Evolutionary conservation across 768 basidiomycete species (phyloP).

Genomic region (Lactarius psammicola): DNA sequence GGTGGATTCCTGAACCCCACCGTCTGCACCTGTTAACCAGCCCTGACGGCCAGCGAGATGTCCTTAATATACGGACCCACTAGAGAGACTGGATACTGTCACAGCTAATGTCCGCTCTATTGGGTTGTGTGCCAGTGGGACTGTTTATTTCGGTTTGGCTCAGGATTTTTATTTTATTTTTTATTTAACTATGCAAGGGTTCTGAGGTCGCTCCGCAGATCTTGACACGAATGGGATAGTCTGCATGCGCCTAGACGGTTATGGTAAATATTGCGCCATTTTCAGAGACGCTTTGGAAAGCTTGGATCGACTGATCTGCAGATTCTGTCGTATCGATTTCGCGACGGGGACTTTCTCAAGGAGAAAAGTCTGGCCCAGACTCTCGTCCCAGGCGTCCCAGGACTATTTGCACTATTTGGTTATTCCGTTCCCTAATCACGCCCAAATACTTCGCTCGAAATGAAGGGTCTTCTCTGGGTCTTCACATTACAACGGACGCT

Average conservation of each 20-base stretch:
- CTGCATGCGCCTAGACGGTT: neutral
- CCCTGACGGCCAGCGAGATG: neutral
- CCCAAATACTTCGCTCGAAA: neutral
- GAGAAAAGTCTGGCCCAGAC: neutral
- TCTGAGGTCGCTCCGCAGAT: neutral
- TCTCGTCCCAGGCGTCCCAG: neutral
- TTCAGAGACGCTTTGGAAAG: neutral
- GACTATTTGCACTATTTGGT: neutral
- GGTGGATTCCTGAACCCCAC: neutral
- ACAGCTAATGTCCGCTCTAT: neutral
- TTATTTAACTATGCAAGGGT: neutral
- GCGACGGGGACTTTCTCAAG: neutral
- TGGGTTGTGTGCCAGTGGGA: neutral
- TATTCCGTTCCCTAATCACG: conserved; percentile 2
- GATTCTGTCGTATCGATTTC: neutral
- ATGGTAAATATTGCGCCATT: neutral
- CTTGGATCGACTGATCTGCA: neutral
- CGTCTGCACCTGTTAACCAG: neutral
- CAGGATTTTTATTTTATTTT: neutral
- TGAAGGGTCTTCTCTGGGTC: neutral
- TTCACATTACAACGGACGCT: neutral
- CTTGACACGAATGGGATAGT: neutral
- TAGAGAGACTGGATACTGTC: neutral
- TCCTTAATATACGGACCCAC: neutral
- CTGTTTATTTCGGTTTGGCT: neutral